A percentile compares a stretch with the other conserved stretches of the same genome.
Evolutionary conservation across 2,329 filamentous ascomycete genomes (phyloP).

Genomic region (Colletotrichum chlorophyti): DNA sequence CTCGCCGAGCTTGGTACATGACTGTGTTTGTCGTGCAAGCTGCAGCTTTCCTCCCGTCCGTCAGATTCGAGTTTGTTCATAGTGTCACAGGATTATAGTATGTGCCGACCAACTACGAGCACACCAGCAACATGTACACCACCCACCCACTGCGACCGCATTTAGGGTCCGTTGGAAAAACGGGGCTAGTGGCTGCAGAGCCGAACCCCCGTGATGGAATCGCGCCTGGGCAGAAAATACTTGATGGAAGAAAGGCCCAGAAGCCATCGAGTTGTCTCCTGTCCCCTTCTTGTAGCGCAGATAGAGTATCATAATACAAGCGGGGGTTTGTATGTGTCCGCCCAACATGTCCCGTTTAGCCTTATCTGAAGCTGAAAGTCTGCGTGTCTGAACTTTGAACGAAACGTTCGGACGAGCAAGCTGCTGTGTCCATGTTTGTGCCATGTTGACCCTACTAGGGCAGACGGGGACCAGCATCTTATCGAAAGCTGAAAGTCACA

Average conservation of each 20-base stretch:
- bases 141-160: no score
- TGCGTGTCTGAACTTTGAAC: no score
- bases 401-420: no score
- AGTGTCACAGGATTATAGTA: no score
- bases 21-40: no score
- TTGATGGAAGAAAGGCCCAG: no score
- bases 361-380: no score
- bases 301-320: background rate
- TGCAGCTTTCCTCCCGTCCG: background rate
- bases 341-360: background rate
- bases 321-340: no score
- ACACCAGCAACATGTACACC: no score
- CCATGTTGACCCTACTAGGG: background rate
- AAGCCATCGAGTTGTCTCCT: background rate
- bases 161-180: background rate
- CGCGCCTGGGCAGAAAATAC: background rate
- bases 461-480: background rate
- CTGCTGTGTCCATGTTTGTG: no score
- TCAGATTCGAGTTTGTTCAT: background rate
- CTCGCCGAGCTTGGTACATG: background rate
- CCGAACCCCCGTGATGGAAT: slow-evolving; percentile 1
- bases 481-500: background rate
- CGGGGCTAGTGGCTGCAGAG: no score
- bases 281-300: background rate
- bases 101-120: no score